Evolutionary conservation across 192 early-diverging fungal species (phyloP).

Genomic region (Backusella tuberculispora): DNA sequence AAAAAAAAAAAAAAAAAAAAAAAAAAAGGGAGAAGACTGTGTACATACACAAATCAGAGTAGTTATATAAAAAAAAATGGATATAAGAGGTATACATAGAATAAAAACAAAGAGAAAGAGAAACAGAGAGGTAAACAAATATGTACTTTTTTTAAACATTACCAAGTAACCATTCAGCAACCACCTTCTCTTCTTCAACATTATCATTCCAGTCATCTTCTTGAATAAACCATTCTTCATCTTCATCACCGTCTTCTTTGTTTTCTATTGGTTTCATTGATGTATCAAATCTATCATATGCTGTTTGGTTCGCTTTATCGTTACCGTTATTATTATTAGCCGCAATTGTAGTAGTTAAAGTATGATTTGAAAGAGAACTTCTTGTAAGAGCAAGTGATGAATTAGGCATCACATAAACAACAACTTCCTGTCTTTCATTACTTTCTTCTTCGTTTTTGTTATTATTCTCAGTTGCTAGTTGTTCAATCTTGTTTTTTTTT

Average conservation of each 20-base stretch:
- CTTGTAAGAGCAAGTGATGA: not conserved
- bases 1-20: not conserved
- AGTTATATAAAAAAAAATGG: not conserved
- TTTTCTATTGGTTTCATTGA: not conserved
- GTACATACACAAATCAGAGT: not conserved
- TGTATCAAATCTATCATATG: not conserved
- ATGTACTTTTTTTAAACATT: not conserved
- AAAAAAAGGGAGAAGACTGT: not conserved
- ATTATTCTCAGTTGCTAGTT: not conserved
- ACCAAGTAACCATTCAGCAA: constrained; percentile 26
- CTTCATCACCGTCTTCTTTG: not conserved
- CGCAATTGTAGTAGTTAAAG: not conserved
- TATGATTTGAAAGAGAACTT: not conserved
- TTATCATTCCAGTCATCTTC: constrained; percentile 21
- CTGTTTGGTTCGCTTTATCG: not conserved
- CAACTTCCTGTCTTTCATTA: not conserved
- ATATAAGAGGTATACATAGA: not conserved
- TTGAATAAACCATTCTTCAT: constrained; percentile 25
- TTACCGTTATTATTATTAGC: not conserved
- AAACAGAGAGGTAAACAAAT: too few species aligned
- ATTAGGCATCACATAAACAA: constrained; percentile 3
- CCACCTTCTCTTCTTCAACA: constrained; percentile 1
- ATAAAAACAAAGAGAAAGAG: not conserved
- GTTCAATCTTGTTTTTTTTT: not conserved
- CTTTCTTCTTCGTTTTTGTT: not conserved